A percentile compares a stretch with the other conserved stretches of the same genome.
phyloP scores from a whole-genome alignment of 1,284 basidiomycete species.

The Kalmanozyma brasiliensis region DNA sequence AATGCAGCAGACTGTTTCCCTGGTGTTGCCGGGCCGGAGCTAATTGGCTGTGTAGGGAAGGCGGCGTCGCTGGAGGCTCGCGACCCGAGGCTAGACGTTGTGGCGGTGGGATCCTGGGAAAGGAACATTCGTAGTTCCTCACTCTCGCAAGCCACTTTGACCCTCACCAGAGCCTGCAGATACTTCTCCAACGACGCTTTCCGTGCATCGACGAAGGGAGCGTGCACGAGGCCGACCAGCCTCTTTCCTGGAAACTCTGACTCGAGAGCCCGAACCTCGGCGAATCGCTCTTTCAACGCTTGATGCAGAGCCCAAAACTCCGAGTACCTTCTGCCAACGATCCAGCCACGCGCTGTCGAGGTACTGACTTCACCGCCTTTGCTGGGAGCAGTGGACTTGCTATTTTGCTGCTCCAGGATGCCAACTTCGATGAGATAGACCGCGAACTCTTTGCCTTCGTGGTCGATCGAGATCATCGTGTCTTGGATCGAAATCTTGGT shows the following conservation, averaged over 20 bases:
- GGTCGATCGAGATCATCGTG: slow-evolving; percentile 65
- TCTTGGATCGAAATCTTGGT: slow-evolving; percentile 69
- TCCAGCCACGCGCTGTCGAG: slow-evolving; percentile 77
- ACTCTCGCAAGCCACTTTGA: slow-evolving; percentile 71
- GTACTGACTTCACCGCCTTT: background rate
- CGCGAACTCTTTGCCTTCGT: slow-evolving; percentile 86
- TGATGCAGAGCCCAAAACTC: slow-evolving; percentile 91
- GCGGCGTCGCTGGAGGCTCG: slow-evolving; percentile 4
- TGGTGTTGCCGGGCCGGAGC: slow-evolving; percentile 7
- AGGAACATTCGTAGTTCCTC: slow-evolving; percentile 85
- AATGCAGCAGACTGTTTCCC: slow-evolving; percentile 17
- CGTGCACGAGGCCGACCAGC: slow-evolving; percentile 47
- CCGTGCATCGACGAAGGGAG: slow-evolving; percentile 76
- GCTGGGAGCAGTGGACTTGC: slow-evolving; percentile 4
- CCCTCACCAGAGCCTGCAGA: slow-evolving; percentile 74
- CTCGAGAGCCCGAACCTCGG: slow-evolving; percentile 49
- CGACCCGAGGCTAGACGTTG: slow-evolving; percentile 11
- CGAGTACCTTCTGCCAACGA: slow-evolving; percentile 89
- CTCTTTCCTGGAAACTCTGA: slow-evolving; percentile 55
- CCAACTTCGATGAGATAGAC: slow-evolving; percentile 92
- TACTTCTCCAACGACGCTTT: slow-evolving; percentile 85
- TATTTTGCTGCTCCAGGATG: slow-evolving; percentile 14
- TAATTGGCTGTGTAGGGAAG: slow-evolving; percentile 2
- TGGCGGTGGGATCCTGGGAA: slow-evolving; percentile 69
- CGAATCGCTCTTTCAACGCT: slow-evolving; percentile 76